Conservation (phyloP, 2,329 filamentous ascomycete species). For the Rhytidhysteron rufulum region DNA sequence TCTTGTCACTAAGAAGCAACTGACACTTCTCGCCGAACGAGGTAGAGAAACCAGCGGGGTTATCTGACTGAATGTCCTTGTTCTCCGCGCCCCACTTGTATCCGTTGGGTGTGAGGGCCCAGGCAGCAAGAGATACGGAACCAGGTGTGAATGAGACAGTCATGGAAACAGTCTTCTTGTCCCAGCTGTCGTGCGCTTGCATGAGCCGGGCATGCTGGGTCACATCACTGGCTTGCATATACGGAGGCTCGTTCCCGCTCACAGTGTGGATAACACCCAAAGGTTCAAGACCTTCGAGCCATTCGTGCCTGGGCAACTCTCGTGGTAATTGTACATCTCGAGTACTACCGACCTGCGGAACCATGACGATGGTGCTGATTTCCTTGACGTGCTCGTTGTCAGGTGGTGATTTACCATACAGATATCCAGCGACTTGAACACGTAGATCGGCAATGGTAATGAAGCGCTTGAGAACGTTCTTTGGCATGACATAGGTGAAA, state of each 20-base stretch:
- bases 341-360: slow-evolving; percentile 91
- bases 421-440: slow-evolving; percentile 91
- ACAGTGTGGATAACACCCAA: slow-evolving; percentile 94
- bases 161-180: slow-evolving; percentile 90
- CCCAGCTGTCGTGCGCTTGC: slow-evolving; percentile 74
- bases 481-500: slow-evolving; percentile 97
- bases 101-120: slow-evolving; percentile 84
- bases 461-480: slow-evolving; percentile 97
- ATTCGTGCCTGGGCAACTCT: slow-evolving; percentile 86
- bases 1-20: slow-evolving; percentile 85
- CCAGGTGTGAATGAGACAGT: slow-evolving; percentile 95
- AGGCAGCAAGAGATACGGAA: slow-evolving; percentile 89
- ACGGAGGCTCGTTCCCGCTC: slow-evolving; percentile 89
- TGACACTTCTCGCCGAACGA: slow-evolving; percentile 95
- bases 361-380: slow-evolving; percentile 92
- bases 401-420: slow-evolving; percentile 87
- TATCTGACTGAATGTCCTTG: slow-evolving; percentile 86
- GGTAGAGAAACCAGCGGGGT: slow-evolving; percentile 89
- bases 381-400: slow-evolving; percentile 94
- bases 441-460: slow-evolving; percentile 95
- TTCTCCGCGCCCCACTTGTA: slow-evolving; percentile 98
- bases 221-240: slow-evolving; percentile 94
- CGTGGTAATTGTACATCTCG: slow-evolving; percentile 89
- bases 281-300: slow-evolving; percentile 80
- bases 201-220: slow-evolving; percentile 91